Conservation (phyloP, 1,284 basidiomycete genomes). For the Heterobasidion annosum region DNA sequence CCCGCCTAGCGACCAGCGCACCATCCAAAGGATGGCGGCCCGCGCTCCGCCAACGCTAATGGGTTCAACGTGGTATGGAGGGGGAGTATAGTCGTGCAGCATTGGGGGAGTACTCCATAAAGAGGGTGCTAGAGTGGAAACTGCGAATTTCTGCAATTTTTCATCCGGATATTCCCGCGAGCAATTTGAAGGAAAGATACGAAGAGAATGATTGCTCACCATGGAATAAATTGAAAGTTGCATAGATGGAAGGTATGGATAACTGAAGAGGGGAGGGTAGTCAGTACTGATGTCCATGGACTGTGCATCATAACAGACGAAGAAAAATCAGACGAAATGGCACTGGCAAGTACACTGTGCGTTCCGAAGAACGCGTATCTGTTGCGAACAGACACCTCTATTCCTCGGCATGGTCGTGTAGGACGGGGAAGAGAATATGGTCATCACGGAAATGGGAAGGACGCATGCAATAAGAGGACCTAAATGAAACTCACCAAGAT, state of each 20-base stretch:
- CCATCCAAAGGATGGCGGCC: conserved; percentile 38
- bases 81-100: conserved; percentile 53
- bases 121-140: conserved; percentile 67
- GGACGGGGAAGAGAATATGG: conserved; percentile 80
- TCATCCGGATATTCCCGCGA: conserved; percentile 37
- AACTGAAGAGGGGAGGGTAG: background rate
- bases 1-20: conserved; percentile 46
- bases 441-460: conserved; percentile 37
- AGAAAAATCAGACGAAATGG: conserved; percentile 60
- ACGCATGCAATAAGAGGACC: background rate
- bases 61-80: conserved; percentile 51
- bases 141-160: conserved; percentile 63
- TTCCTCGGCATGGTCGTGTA: conserved; percentile 74
- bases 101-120: conserved; percentile 57
- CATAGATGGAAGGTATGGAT: conserved; percentile 9
- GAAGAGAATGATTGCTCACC: conserved; percentile 18
- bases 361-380: conserved; percentile 48
- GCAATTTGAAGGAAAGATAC: conserved; percentile 1
- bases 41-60: conserved; percentile 45
- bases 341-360: conserved; percentile 78
- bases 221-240: background rate
- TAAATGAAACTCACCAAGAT: background rate
- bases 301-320: background rate
- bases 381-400: conserved; percentile 69
- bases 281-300: too few relatives aligned